Evolutionary conservation across 2,329 filamentous ascomycete genomes (phyloP), one percentile per base, ranked within the genome.

Genomic region (Cladosporium sphaerospermum): DNA sequence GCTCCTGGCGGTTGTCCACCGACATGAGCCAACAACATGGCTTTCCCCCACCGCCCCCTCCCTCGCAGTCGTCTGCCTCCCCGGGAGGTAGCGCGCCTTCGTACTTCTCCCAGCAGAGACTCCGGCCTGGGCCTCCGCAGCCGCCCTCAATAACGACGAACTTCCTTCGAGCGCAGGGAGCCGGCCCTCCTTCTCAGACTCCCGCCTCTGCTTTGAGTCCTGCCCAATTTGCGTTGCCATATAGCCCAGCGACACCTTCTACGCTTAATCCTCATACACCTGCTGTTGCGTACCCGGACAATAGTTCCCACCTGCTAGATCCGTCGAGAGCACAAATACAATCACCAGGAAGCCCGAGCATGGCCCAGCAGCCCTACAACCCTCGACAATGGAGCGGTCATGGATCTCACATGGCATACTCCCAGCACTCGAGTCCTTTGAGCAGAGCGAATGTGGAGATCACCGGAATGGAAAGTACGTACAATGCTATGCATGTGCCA

Each of bases 381-480:
- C 75, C 75, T 34, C 71, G 73, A 60, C 73, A 77, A 70, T 78
- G 75, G 75, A 69, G 65, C 52, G 69, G 64, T 13, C 66, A 68
- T 54, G 73, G 71, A 19, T 63, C 63, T 37, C 64, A 68, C 49
- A 69, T 66, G 61, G 59, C 66, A 6, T 68, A 64, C 56, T 49
- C 46, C 7, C 56, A 63, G 58, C 54, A 61, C 54, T 53, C 66
- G 58, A 56, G 61, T 56, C 32, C 61, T 50, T 45, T 64, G 61
- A 46, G 62, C 61, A 37, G 57, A 48, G 66, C 67, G 37, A 66
- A 69, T 14, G 60, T 65, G 52, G 72, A 75, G 32, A 57, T 71
- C 8, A 74, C 73, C 14, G 75, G 72, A 49, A 76, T 75, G 74
- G 75, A 77, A 71, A 71, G 74, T 76, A 71, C 57, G 60, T 64